Base-by-base conservation (phyloP, 1,284 basidiomycete species). In the Agaricales sp. region DNA sequence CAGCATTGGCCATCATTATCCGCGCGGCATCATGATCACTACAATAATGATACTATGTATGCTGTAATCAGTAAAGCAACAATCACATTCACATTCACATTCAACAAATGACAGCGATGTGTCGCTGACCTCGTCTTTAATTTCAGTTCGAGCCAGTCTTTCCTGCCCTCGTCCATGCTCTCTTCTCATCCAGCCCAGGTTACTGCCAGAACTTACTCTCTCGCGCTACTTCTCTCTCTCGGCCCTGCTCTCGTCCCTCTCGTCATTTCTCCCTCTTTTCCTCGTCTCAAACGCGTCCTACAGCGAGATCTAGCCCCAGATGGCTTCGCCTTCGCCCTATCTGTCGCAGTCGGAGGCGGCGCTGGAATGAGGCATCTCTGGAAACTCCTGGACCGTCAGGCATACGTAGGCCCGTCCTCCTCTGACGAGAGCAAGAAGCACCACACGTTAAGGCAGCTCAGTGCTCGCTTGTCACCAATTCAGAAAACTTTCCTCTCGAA, bases 261-360 rank as follows among this genome's bases (percentile, higher is more conserved):
- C 51, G 24, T 77, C 13, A 61, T 67, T 2, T 65, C 71, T 6
- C 41, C 41, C 53, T 64, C 4, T 16, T 63, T 11, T 50, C 57
- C 44, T 50, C 58, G 41, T 23, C 61, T 83, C 16, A 59, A 59
- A 50, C 67, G 64, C 43, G 61, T 78, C 11, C 61, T 87, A 12
- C 61, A 57, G 51, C 70, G 74, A 45, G 82, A 87, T 57, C 61
- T 85, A 2, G 69, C 72, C 2, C 53, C 70, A 38, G 76, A 75
- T 47, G 77, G 82, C 4, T 85, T 88, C 59, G 78, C 86, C 3
- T 80, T 76, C 52, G 74, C 82, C 13, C 74, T 86, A 48, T 77
- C 82, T 0, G 57, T 75, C 2, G 76, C 78, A 12, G 67, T 84
- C 3, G 81, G 73, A 0, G 85, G 85, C 4, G 82, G 82, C 3